These are phyloP conservation scores for Termitomyces bulborhizus DNA, from an alignment of 768 basidiomycete species.

Conservation along the genomic window DNA sequence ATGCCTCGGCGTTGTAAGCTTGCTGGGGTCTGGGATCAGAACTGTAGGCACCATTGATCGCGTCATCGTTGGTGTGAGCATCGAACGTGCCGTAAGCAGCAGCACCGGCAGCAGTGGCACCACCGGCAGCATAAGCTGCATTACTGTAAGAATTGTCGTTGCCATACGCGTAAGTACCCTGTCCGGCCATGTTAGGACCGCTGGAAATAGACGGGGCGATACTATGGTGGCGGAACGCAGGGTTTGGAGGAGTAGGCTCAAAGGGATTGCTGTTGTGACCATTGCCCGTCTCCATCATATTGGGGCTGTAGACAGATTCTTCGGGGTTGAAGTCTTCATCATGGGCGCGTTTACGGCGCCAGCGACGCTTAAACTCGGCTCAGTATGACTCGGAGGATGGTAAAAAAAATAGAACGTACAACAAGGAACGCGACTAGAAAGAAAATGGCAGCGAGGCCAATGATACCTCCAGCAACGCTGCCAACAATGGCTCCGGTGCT, in stretches of 20 bases:
- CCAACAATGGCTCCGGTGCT: constrained; percentile 38
- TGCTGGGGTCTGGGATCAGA: constrained; percentile 32
- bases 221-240: constrained; percentile 21
- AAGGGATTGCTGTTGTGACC: constrained; percentile 20
- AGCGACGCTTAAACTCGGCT: constrained; percentile 26
- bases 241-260: constrained; percentile 18
- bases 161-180: constrained; percentile 26
- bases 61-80: constrained; percentile 19
- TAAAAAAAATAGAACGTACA: constrained; percentile 20
- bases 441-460: constrained; percentile 27
- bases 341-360: constrained; percentile 23
- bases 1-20: constrained; percentile 36
- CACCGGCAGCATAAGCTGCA: neutral
- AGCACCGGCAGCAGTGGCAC: neutral
- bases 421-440: constrained; percentile 33
- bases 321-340: constrained; percentile 32
- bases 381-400: neutral
- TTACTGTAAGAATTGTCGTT: constrained; percentile 3
- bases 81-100: constrained; percentile 21
- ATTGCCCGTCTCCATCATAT: constrained; percentile 16
- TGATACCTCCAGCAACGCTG: constrained; percentile 31
- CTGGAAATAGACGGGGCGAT: constrained; percentile 23
- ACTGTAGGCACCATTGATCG: constrained; percentile 31
- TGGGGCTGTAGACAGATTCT: constrained; percentile 16
- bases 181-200: constrained; percentile 32